Base-by-base conservation (phyloP, 2,329 filamentous ascomycete genomes). In the Coniochaeta sp. region DNA sequence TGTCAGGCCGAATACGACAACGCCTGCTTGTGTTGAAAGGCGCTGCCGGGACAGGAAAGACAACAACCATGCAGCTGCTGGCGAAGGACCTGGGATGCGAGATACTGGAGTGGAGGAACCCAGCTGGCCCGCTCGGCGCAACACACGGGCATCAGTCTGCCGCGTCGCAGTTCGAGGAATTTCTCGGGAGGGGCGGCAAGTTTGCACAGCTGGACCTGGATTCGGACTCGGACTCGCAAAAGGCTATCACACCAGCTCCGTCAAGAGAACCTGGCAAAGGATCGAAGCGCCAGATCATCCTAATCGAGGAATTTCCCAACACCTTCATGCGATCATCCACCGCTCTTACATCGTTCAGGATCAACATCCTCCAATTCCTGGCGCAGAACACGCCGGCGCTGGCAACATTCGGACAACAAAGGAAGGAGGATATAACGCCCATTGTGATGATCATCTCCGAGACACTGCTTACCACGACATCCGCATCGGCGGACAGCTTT, bases 391-490 rank as follows among this genome's bases (percentile, higher is more conserved):
- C 78, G 1, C 81, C 84, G 1, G 75, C 83, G 6, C 67, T 80
- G 13, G 67, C 76, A 27, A 63, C 66, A 52, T 78, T 73, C 64
- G 70, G 66, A 20, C 73, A 62, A 54, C 73, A 68, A 59, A 68
- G 61, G 48, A 65, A 60, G 28, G 59, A 60, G 49, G 74, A 78
- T 3, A 67, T 74, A 8, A 72, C 83, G 1, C 94, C 94, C 0
- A 76, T 97, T 31, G 81, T 99, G 28, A 85, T 99, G 72, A 80
- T 99, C 53, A 83, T 99, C 49, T 96, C 94, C 0, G 94, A 99
- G 67, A 95, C 90, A 0, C 74, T 95, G 13, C 72, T 96, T 14
- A 92, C 89, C 0, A 94, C 91, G 1, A 91, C 85, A 7, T 91
- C 89, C 3, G 86, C 91, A 1, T 84, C 87, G 9, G 84, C 89